Conservation (phyloP, 257 asterid species). For the Mentha longifolia region DNA sequence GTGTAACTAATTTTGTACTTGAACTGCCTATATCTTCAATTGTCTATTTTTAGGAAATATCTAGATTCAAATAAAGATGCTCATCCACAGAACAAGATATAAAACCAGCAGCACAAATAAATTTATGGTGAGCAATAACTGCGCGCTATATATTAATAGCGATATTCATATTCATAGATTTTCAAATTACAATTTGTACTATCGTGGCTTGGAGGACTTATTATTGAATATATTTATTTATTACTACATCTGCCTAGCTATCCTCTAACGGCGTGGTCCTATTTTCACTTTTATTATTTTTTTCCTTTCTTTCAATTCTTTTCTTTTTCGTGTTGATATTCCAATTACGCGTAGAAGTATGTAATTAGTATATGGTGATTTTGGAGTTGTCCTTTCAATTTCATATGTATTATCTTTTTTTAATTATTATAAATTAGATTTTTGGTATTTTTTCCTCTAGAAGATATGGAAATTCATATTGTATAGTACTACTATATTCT, state of each 20-base stretch:
- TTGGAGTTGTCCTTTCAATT: too few species aligned
- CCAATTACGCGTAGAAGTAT: too few species aligned
- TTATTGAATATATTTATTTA: background rate
- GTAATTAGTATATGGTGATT: too few species aligned
- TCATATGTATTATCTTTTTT: too few species aligned
- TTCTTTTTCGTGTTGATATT: too few species aligned
- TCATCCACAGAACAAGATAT: background rate
- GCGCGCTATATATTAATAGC: background rate
- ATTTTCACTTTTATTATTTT: too few species aligned
- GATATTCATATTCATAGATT: background rate
- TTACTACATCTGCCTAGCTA: background rate
- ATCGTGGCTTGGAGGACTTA: background rate
- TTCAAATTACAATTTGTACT: slow-evolving; percentile 4
- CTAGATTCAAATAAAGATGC: background rate
- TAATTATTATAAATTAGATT: too few species aligned
- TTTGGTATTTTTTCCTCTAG: too few species aligned
- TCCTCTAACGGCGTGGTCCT: background rate
- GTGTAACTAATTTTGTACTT: too few species aligned
- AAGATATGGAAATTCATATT: too few species aligned
- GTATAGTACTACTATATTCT: too few species aligned
- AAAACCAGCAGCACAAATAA: background rate
- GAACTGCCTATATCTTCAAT: background rate
- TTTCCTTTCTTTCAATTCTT: background rate
- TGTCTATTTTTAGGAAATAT: background rate
- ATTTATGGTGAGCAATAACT: background rate